Conservation (phyloP, 352 stramenopile species). For the Peronospora tabacina region DNA sequence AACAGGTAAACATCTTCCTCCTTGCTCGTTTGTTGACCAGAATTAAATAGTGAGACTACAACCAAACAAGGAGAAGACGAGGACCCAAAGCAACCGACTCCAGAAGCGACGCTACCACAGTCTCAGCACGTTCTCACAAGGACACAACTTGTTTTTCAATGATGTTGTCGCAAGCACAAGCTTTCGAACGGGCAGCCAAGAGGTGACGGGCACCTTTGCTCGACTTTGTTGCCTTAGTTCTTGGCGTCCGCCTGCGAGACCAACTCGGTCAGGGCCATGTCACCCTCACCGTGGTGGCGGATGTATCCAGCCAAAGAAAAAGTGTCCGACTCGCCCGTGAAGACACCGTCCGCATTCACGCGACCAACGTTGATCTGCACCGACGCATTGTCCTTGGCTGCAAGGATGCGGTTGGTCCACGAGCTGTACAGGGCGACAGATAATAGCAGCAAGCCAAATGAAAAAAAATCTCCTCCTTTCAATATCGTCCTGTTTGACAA, state of each 20-base stretch:
- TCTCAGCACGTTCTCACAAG: constrained; percentile 8
- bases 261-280: constrained; percentile 90
- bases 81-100: constrained; percentile 28
- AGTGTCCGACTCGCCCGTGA: constrained; percentile 93
- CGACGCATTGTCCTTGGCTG: constrained; percentile 95
- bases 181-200: constrained; percentile 10
- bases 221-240: constrained; percentile 37
- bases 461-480: constrained; percentile 1
- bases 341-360: constrained; percentile 94
- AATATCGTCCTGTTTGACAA: not conserved
- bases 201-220: constrained; percentile 6
- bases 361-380: constrained; percentile 98
- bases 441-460: not conserved
- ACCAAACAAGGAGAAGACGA: constrained; percentile 23
- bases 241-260: constrained; percentile 66
- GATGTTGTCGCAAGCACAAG: constrained; percentile 1
- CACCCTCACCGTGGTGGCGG: constrained; percentile 91
- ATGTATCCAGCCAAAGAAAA: constrained; percentile 96
- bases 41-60: constrained; percentile 27
- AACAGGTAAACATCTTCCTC: constrained; percentile 26
- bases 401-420: constrained; percentile 97
- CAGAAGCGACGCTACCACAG: constrained; percentile 13
- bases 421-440: constrained; percentile 54
- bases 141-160: not conserved
- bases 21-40: constrained; percentile 26